Conservation (phyloP, 2,329 filamentous ascomycete genomes). For the Pyrenochaeta sp. region DNA sequence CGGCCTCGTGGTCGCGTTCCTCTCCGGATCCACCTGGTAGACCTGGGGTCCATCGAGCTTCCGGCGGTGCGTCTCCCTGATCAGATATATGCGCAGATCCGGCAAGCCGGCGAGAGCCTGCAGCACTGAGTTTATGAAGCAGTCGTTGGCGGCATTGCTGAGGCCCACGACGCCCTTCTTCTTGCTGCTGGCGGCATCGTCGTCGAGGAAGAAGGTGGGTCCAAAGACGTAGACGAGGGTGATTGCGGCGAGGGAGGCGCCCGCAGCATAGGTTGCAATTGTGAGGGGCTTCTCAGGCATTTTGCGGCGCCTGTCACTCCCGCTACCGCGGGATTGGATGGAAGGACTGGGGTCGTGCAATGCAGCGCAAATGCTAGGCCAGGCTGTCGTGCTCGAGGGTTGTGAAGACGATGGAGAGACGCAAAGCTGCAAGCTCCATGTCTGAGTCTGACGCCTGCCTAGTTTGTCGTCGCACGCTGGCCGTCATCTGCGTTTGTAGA, state of each 20-base stretch:
- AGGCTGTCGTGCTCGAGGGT: constrained; percentile 12
- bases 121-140: constrained; percentile 88
- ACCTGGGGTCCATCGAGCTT: constrained; percentile 78
- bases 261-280: constrained; percentile 91
- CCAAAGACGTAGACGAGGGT: constrained; percentile 97
- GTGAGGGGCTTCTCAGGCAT: constrained; percentile 87
- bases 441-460: constrained; percentile 34
- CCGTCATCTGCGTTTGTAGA: constrained; percentile 36
- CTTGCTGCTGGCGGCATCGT: constrained; percentile 69
- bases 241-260: constrained; percentile 91
- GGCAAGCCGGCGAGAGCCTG: constrained; percentile 91
- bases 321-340: constrained; percentile 31
- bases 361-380: constrained; percentile 15
- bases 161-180: constrained; percentile 89
- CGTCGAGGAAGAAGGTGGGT: constrained; percentile 95
- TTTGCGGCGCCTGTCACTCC: constrained; percentile 34
- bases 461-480: constrained; percentile 25
- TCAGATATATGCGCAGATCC: constrained; percentile 88
- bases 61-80: constrained; percentile 86
- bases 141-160: constrained; percentile 84
- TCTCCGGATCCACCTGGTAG: constrained; percentile 69
- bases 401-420: constrained; percentile 4
- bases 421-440: constrained; percentile 30
- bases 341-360: constrained; percentile 24
- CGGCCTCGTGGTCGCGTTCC: constrained; percentile 47